Evolutionary conservation across 2,329 filamentous ascomycete species (phyloP).

Genomic region (Sclerotinia trifoliorum): DNA sequence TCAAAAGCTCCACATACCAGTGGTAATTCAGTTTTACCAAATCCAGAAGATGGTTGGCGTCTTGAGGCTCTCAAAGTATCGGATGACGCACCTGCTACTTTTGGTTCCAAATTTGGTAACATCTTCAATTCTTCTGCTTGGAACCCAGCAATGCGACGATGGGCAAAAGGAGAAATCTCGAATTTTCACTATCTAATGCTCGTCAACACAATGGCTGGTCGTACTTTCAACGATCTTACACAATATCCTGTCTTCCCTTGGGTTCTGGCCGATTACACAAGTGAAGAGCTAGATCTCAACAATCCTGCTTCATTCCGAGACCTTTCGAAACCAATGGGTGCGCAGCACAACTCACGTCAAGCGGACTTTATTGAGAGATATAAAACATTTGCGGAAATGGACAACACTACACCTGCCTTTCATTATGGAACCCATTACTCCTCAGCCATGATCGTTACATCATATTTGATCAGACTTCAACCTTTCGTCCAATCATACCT

Average conservation of each 20-base stretch:
- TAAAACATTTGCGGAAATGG: constrained; percentile 85
- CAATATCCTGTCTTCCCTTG: constrained; percentile 98
- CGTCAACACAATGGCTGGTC: constrained; percentile 93
- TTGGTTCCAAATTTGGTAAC: constrained; percentile 87
- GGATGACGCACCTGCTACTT: constrained; percentile 58
- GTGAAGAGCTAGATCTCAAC: constrained; percentile 82
- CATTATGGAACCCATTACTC: constrained; percentile 99
- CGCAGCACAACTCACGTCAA: constrained; percentile 74
- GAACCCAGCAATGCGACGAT: constrained; percentile 82
- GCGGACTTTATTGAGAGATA: constrained; percentile 81
- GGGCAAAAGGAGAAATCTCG: constrained; percentile 92
- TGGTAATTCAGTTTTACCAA: constrained; percentile 65
- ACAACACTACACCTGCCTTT: constrained; percentile 72
- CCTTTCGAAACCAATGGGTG: constrained; percentile 93
- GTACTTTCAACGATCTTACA: constrained; percentile 96
- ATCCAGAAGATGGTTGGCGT: constrained; percentile 87
- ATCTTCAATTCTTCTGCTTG: constrained; percentile 83
- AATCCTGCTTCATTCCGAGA: constrained; percentile 86
- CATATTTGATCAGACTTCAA: constrained; percentile 90
- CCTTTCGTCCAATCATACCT: constrained; percentile 97
- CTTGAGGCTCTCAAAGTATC: constrained; percentile 75
- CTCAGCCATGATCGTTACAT: constrained; percentile 97
- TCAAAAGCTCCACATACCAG: constrained; percentile 78
- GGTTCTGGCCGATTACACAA: constrained; percentile 94
- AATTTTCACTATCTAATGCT: constrained; percentile 99